Conservation (phyloP, 192 early-diverging fungal species). For the Blastocladiella britannica region DNA sequence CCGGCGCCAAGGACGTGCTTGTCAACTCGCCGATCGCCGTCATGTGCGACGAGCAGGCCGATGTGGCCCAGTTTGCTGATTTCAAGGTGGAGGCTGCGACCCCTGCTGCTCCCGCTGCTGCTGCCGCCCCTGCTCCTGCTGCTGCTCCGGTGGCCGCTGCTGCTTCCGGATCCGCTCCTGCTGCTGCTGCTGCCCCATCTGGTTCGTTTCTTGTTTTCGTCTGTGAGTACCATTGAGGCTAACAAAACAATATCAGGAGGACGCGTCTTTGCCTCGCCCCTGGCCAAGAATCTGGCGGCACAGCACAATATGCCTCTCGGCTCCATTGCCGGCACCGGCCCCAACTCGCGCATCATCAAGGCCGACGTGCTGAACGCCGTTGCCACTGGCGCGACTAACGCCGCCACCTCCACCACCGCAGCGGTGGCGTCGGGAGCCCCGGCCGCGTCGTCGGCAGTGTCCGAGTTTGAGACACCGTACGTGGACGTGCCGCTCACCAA, state of each 20-base stretch:
- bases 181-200: constrained; percentile 10
- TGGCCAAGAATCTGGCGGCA: constrained; percentile 68
- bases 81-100: too few relatives aligned
- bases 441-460: constrained; percentile 4
- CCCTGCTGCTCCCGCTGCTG: constrained; percentile 14
- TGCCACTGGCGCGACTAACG: constrained; percentile 9
- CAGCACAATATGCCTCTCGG: constrained; percentile 60
- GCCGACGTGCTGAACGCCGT: constrained; percentile 50
- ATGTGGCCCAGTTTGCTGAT: constrained; percentile 68
- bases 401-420: constrained; percentile 18
- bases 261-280: constrained; percentile 63
- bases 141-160: constrained; percentile 10
- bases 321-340: constrained; percentile 65
- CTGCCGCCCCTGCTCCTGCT: constrained; percentile 20
- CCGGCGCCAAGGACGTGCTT: constrained; percentile 69
- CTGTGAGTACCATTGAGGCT: constrained; percentile 7
- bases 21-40: constrained; percentile 76
- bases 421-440: not conserved
- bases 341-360: constrained; percentile 76
- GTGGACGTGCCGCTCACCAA: constrained; percentile 50
- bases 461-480: constrained; percentile 33
- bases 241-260: constrained; percentile 13
- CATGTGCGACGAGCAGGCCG: constrained; percentile 71
- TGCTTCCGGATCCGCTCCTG: constrained; percentile 14
- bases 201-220: not conserved